phyloP scores from a whole-genome alignment of 176 grass and related monocot genomes.

The Zoysia pacifica region DNA sequence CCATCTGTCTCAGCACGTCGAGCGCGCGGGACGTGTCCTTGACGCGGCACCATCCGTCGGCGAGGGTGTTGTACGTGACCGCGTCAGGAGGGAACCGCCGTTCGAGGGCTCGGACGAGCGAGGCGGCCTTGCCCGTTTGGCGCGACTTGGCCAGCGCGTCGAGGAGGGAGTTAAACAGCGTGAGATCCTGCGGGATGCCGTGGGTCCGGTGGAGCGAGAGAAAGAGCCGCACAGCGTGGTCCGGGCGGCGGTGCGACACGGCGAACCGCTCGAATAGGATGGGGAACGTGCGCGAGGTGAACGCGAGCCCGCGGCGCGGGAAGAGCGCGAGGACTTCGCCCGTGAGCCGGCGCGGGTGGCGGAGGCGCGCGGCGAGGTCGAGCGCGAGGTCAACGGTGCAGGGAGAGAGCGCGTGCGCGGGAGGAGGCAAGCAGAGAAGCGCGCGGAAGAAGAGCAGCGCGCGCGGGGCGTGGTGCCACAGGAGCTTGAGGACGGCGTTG shows the following conservation, averaged over 20 bases:
- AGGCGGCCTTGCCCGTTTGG: conserved; percentile 70
- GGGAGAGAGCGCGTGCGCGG: conserved; percentile 47
- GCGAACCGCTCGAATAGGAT: conserved; percentile 71
- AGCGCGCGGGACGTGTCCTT: conserved; percentile 83
- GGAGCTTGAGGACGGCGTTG: conserved; percentile 71
- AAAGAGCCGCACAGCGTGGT: conserved; percentile 78
- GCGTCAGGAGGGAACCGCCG: conserved; percentile 63
- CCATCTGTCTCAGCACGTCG: conserved; percentile 77
- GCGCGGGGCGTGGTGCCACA: conserved; percentile 72
- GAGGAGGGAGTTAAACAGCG: conserved; percentile 80
- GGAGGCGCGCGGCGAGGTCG: conserved; percentile 72
- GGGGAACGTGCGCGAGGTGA: conserved; percentile 73
- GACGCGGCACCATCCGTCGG: conserved; percentile 82
- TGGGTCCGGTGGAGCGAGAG: conserved; percentile 72
- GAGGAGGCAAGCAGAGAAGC: conserved; percentile 62
- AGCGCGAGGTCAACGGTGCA: conserved; percentile 76
- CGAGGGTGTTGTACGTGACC: conserved; percentile 80
- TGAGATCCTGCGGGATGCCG: conserved; percentile 58
- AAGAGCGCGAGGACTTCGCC: conserved; percentile 64
- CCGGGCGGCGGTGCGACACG: conserved; percentile 64
- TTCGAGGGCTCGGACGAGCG: conserved; percentile 65
- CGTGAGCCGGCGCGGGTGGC: conserved; percentile 51
- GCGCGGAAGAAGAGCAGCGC: conserved; percentile 93
- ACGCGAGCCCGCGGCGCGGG: conserved; percentile 52
- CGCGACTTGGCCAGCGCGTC: conserved; percentile 73